Evolutionary conservation across 352 stramenopile species (phyloP).

Genomic region (Phytophthora sansomeana): DNA sequence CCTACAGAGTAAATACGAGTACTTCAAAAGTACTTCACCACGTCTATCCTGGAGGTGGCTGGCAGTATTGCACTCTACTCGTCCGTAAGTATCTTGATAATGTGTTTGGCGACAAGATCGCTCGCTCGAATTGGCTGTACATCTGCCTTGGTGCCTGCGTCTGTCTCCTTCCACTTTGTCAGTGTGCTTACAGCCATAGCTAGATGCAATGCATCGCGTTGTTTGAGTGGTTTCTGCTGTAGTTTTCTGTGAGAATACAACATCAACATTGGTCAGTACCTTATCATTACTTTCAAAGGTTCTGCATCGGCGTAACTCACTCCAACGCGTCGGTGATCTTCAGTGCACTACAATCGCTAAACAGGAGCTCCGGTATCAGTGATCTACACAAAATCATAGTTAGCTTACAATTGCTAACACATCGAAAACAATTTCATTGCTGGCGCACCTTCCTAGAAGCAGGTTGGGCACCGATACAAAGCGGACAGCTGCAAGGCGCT

Average conservation of each 20-base stretch:
- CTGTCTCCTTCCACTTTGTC: conserved; percentile 28
- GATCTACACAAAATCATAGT: conserved; percentile 15
- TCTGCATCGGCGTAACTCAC: conserved; percentile 18
- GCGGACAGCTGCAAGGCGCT: conserved; percentile 59
- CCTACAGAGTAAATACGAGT: no score
- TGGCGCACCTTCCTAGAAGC: conserved; percentile 55
- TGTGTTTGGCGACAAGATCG: conserved; percentile 50
- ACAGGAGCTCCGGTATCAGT: conserved; percentile 75
- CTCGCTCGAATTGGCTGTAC: conserved; percentile 46
- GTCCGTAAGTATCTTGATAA: conserved; percentile 32
- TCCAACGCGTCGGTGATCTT: conserved; percentile 47
- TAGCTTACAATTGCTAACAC: background rate
- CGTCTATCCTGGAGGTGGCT: no score
- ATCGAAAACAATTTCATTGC: background rate
- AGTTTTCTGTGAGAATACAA: conserved; percentile 23
- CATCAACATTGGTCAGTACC: conserved; percentile 1
- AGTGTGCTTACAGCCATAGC: conserved; percentile 48
- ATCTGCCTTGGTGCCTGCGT: background rate
- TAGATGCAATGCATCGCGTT: conserved; percentile 21
- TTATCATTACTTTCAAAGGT: background rate
- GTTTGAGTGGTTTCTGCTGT: background rate
- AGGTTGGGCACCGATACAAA: conserved; percentile 86
- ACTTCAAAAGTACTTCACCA: no score
- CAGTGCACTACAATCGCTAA: conserved; percentile 54
- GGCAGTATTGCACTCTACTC: conserved; percentile 6